phyloP scores from a whole-genome alignment of 768 basidiomycete species.

The Auricularia sp. region DNA sequence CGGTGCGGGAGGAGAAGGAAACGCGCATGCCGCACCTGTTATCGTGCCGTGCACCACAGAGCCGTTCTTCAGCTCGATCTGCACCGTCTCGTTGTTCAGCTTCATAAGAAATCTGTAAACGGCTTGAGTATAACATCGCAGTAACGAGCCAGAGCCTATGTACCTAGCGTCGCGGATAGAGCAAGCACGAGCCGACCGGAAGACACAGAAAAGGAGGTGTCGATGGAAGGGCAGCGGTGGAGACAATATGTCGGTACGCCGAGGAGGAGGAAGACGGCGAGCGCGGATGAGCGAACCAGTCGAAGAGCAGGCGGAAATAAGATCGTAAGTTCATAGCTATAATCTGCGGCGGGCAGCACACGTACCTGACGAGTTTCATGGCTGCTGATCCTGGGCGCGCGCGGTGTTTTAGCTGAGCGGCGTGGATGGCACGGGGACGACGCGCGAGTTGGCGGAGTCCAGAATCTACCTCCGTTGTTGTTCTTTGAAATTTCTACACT shows the following conservation, averaged over 20 bases:
- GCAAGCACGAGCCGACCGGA: too few species aligned
- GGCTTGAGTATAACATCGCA: not conserved
- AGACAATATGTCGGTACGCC: too few species aligned
- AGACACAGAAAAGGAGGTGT: too few species aligned
- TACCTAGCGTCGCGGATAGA: not conserved
- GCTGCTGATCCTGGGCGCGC: slow-evolving; percentile 8
- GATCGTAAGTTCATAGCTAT: too few species aligned
- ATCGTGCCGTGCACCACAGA: slow-evolving; percentile 93
- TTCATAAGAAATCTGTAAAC: slow-evolving; percentile 90
- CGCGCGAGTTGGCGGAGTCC: not conserved
- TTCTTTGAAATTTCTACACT: not conserved
- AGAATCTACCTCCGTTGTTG: not conserved
- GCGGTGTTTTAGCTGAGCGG: slow-evolving; percentile 27
- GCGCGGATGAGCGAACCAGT: too few species aligned
- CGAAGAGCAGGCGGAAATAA: too few species aligned
- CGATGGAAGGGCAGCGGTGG: too few species aligned
- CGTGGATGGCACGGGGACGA: slow-evolving; percentile 13
- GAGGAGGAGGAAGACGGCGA: too few species aligned
- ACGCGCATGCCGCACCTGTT: slow-evolving; percentile 53
- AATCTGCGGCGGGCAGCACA: not conserved
- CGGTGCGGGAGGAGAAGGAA: slow-evolving; percentile 1
- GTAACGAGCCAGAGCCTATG: slow-evolving; percentile 10
- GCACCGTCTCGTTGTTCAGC: slow-evolving; percentile 98
- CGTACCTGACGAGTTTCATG: slow-evolving; percentile 2
- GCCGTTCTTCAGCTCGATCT: slow-evolving; percentile 96